These are phyloP conservation scores for Eremothecium cymbalariae DNA, from an alignment of 1,139 yeast species.

Conservation along the genomic window DNA sequence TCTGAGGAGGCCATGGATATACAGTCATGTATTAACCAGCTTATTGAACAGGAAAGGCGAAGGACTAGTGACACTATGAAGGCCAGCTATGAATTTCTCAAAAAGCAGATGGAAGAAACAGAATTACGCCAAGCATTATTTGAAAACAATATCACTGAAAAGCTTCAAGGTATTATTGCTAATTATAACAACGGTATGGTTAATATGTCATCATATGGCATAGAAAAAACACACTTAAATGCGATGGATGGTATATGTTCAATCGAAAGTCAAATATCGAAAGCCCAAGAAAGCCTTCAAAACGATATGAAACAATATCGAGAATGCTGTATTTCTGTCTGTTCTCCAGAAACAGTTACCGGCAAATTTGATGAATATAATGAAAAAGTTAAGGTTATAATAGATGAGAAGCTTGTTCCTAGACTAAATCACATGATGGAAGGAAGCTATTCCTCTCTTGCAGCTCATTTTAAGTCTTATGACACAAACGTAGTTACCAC, in stretches of 20 bases:
- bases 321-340: too few species aligned
- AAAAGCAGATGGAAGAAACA: constrained; percentile 3
- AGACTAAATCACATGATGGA: too few species aligned
- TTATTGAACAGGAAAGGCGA: constrained; percentile 7
- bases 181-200: not conserved
- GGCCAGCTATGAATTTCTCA: constrained; percentile 3
- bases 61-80: constrained; percentile 2
- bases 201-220: constrained; percentile 2
- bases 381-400: too few species aligned
- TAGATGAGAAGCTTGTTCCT: too few species aligned
- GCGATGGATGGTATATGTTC: not conserved
- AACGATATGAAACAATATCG: too few species aligned
- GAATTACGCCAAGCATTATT: not conserved
- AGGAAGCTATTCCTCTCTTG: too few species aligned
- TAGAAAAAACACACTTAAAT: not conserved
- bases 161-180: constrained; percentile 1
- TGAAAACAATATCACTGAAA: not conserved
- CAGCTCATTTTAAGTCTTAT: too few species aligned
- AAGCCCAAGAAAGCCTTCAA: too few species aligned
- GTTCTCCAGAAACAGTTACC: too few species aligned
- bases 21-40: constrained; percentile 2
- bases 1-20: constrained; percentile 6
- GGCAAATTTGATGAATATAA: too few species aligned
- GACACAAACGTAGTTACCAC: too few species aligned
- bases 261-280: too few species aligned